A percentile compares a stretch with the other conserved stretches of the same genome.
These are phyloP conservation scores for Aureobasidium sp. DNA, from an alignment of 2,329 filamentous ascomycete genomes.

Conservation along the genomic window DNA sequence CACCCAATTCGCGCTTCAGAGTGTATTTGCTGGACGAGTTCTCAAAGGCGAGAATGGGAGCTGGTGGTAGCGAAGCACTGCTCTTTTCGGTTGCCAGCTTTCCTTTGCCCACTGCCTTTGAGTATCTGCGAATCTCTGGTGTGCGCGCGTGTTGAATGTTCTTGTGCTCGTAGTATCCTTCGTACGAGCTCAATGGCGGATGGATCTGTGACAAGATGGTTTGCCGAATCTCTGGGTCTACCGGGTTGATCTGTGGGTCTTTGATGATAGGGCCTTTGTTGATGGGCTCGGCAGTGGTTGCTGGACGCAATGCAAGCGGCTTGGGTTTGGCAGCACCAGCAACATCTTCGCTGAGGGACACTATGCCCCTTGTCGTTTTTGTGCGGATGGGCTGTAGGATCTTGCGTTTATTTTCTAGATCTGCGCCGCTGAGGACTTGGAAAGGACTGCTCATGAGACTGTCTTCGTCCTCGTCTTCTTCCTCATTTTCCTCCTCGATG, in stretches of 20 bases:
- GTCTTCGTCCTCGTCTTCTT: slow-evolving; percentile 35
- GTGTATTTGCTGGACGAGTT: slow-evolving; percentile 63
- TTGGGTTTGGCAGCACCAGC: slow-evolving; percentile 17
- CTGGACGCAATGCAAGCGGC: slow-evolving; percentile 27
- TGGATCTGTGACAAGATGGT: slow-evolving; percentile 69
- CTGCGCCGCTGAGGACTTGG: slow-evolving; percentile 48
- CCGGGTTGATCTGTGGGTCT: slow-evolving; percentile 81
- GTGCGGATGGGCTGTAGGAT: slow-evolving; percentile 47
- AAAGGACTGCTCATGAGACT: slow-evolving; percentile 65
- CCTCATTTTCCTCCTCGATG: slow-evolving; percentile 32
- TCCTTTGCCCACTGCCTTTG: slow-evolving; percentile 58
- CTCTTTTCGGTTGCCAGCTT: slow-evolving; percentile 50
- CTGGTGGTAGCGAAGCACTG: slow-evolving; percentile 52
- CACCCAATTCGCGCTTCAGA: slow-evolving; percentile 77
- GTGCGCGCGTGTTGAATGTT: slow-evolving; percentile 58
- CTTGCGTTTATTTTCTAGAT: slow-evolving; percentile 34
- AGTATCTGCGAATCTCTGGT: slow-evolving; percentile 72
- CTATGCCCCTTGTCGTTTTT: slow-evolving; percentile 41
- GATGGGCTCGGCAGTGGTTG: slow-evolving; percentile 19
- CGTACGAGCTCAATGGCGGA: slow-evolving; percentile 65
- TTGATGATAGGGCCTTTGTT: slow-evolving; percentile 68
- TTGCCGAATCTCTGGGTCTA: slow-evolving; percentile 66
- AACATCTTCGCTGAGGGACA: slow-evolving; percentile 23
- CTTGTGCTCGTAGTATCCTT: slow-evolving; percentile 72
- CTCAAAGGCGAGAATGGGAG: slow-evolving; percentile 62